These are phyloP conservation scores for Pseudomonodictys pantanalensis DNA, from an alignment of 495 filamentous ascomycete species.

Conservation along the genomic window DNA sequence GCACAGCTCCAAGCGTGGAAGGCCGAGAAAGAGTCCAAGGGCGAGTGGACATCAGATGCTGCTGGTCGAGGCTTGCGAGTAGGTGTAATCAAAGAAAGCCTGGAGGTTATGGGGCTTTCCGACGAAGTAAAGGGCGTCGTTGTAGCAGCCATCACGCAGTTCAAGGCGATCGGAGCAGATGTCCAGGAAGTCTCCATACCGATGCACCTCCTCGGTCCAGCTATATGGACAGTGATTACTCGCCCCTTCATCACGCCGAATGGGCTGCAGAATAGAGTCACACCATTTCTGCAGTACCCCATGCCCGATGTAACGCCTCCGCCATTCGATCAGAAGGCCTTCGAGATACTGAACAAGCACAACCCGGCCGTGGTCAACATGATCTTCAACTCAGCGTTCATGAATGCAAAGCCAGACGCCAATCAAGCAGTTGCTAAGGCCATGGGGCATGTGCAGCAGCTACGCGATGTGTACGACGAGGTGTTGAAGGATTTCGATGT, in stretches of 20 bases:
- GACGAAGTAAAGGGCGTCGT: slow-evolving; percentile 20
- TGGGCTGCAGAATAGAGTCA: slow-evolving; percentile 6
- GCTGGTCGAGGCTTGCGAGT: slow-evolving; percentile 11
- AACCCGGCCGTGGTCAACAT: slow-evolving; percentile 27
- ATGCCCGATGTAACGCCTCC: slow-evolving; percentile 15
- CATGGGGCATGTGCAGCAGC: slow-evolving; percentile 11
- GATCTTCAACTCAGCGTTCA: slow-evolving; percentile 18
- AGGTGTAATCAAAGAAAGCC: slow-evolving; percentile 14
- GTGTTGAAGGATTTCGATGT: slow-evolving; percentile 17
- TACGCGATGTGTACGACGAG: slow-evolving; percentile 18
- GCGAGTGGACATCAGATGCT: slow-evolving; percentile 5
- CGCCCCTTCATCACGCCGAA: slow-evolving; percentile 2
- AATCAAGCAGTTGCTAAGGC: slow-evolving; percentile 14
- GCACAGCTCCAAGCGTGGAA: neutral
- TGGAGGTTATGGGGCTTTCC: slow-evolving; percentile 9
- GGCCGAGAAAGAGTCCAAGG: slow-evolving; percentile 8
- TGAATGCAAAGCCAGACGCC: neutral
- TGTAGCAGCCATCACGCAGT: slow-evolving; percentile 6
- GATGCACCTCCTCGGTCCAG: slow-evolving; percentile 17
- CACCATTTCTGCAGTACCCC: slow-evolving; percentile 12
- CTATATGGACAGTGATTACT: slow-evolving; percentile 16
- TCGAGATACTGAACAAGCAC: slow-evolving; percentile 17
- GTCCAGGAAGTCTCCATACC: slow-evolving; percentile 21
- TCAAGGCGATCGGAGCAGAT: slow-evolving; percentile 13
- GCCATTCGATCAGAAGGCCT: slow-evolving; percentile 6